Evolutionary conservation across 2,329 filamentous ascomycete species (phyloP).

Genomic region (Clarireedia hainanense): DNA sequence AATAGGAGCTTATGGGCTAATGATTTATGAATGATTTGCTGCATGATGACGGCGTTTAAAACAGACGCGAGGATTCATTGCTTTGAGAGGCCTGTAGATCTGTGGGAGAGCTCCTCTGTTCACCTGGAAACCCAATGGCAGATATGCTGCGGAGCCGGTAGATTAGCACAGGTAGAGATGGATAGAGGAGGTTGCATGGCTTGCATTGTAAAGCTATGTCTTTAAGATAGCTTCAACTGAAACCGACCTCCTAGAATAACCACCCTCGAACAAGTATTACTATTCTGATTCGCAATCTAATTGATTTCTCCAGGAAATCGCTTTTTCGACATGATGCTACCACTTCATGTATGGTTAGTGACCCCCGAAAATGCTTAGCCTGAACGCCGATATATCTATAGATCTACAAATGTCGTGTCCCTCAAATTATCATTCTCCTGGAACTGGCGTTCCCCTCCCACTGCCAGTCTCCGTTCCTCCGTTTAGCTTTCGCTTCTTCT

Average conservation of each 20-base stretch:
- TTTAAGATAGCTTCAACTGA: not conserved
- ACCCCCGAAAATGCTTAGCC: too few relatives aligned
- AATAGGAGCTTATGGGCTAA: not conserved
- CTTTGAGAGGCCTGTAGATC: not conserved
- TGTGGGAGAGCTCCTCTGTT: not conserved
- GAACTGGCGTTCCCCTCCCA: slow-evolving; percentile 51
- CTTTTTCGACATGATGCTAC: too few relatives aligned
- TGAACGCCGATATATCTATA: not conserved
- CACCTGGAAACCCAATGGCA: slow-evolving; percentile 7
- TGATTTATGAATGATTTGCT: not conserved
- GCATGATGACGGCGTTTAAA: not conserved
- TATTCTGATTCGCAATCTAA: not conserved
- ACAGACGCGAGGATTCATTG: not conserved
- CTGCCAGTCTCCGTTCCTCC: slow-evolving; percentile 51
- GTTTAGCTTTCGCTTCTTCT: slow-evolving; percentile 63
- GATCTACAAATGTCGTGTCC: not conserved
- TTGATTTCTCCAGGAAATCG: too few relatives aligned
- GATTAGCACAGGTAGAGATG: not conserved
- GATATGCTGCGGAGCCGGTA: not conserved
- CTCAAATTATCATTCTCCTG: slow-evolving; percentile 22
- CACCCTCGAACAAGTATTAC: not conserved
- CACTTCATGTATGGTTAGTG: too few relatives aligned
- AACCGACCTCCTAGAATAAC: slow-evolving; percentile 7
- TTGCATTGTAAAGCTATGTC: slow-evolving; percentile 8
- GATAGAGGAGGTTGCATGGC: slow-evolving; percentile 1